Conservation (phyloP, 1,284 basidiomycete species). For the Prillingera fragicola region DNA sequence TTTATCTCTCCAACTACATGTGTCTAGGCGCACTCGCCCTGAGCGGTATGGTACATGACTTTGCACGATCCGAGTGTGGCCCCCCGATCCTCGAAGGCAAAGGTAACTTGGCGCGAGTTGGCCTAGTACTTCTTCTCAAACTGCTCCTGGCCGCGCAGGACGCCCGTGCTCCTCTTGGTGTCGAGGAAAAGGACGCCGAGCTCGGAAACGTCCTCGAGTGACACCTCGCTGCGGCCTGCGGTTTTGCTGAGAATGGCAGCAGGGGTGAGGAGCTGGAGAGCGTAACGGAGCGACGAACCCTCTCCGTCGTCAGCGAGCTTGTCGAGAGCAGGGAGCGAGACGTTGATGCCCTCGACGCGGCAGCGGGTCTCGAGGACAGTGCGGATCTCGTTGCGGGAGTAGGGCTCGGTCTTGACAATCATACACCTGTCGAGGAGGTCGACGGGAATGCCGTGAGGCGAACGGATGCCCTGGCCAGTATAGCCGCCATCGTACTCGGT, state of each 20-base stretch:
- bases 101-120: too few species aligned
- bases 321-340: slow-evolving; percentile 72
- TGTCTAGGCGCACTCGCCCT: too few species aligned
- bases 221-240: slow-evolving; percentile 72
- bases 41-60: too few species aligned
- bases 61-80: too few species aligned
- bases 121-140: slow-evolving; percentile 26
- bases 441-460: slow-evolving; percentile 89
- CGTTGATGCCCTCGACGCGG: slow-evolving; percentile 75
- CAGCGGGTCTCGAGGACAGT: slow-evolving; percentile 82
- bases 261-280: slow-evolving; percentile 84
- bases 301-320: slow-evolving; percentile 77
- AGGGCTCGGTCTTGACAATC: slow-evolving; percentile 88
- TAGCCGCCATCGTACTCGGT: slow-evolving; percentile 55
- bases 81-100: too few species aligned
- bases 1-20: too few species aligned
- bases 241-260: slow-evolving; percentile 80
- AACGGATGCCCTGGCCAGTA: slow-evolving; percentile 66
- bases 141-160: slow-evolving; percentile 35
- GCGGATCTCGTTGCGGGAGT: slow-evolving; percentile 77
- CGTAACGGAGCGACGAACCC: slow-evolving; percentile 81
- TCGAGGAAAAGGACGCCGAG: slow-evolving; percentile 93
- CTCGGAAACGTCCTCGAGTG: slow-evolving; percentile 79
- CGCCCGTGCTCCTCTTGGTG: slow-evolving; percentile 58
- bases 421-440: slow-evolving; percentile 94